phyloP scores from a whole-genome alignment of 371 early-diverging fungal species.

The Caulochytrium protostelioides region DNA sequence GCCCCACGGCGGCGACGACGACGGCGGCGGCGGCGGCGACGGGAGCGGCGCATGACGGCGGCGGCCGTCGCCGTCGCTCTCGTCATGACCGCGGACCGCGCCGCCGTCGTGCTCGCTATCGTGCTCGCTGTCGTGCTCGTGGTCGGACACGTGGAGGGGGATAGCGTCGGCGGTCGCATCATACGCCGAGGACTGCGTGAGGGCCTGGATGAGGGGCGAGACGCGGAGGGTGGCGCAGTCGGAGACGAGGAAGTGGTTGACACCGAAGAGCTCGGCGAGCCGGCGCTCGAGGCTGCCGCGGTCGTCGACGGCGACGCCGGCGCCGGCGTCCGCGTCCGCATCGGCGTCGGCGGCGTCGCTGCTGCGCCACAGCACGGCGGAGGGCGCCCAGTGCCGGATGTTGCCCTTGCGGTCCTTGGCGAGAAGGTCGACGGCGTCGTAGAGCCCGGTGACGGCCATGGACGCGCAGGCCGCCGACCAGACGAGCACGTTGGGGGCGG shows the following conservation, averaged over 20 bases:
- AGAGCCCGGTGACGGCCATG: conserved; percentile 35
- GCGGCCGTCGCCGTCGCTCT: too few relatives aligned
- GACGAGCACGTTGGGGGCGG: conserved; percentile 53
- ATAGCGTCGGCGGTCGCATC: background rate
- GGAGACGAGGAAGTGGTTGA: conserved; percentile 53
- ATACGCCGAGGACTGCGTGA: background rate
- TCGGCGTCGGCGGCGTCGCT: too few relatives aligned
- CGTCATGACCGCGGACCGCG: too few relatives aligned
- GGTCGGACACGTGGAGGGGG: too few relatives aligned
- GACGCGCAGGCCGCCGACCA: conserved; percentile 51
- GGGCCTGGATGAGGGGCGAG: background rate
- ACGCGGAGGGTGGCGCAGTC: conserved; percentile 16
- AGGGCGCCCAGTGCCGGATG: conserved; percentile 38
- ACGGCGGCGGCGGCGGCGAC: too few relatives aligned
- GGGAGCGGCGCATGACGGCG: too few relatives aligned
- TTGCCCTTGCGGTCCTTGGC: conserved; percentile 43
- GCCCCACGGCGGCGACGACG: too few relatives aligned
- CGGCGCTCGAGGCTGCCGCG: conserved; percentile 6
- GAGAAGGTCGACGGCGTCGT: conserved; percentile 31
- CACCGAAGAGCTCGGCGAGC: conserved; percentile 47
- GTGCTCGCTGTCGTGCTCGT: too few relatives aligned
- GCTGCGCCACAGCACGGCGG: conserved; percentile 19
- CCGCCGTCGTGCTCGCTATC: too few relatives aligned
- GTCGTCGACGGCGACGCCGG: too few relatives aligned
- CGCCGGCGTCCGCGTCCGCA: too few relatives aligned